These are phyloP conservation scores for Entomortierella parvispora DNA, from an alignment of 192 early-diverging fungal genomes.

Conservation along the genomic window DNA sequence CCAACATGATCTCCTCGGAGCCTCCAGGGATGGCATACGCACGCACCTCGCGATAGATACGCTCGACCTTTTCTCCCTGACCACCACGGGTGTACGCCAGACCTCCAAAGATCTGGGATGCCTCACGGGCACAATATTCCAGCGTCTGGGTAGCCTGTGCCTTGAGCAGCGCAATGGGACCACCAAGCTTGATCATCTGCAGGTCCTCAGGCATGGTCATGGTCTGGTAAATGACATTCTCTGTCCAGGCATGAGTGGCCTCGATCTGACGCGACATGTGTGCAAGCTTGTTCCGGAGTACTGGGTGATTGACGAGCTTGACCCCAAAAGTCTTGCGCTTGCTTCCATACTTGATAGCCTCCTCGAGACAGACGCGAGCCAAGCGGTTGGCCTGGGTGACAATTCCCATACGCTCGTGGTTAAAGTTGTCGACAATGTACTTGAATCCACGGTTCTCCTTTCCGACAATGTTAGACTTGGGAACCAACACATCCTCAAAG, in stretches of 20 bases:
- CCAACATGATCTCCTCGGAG: slow-evolving; percentile 92
- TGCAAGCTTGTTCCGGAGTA: slow-evolving; percentile 81
- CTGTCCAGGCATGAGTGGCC: slow-evolving; percentile 88
- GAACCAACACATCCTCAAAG: slow-evolving; percentile 89
- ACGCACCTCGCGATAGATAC: slow-evolving; percentile 87
- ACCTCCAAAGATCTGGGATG: slow-evolving; percentile 91
- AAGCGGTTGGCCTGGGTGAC: slow-evolving; percentile 85
- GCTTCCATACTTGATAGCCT: slow-evolving; percentile 82
- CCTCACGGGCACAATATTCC: slow-evolving; percentile 89
- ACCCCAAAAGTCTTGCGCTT: slow-evolving; percentile 90
- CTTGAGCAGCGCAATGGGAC: slow-evolving; percentile 87
- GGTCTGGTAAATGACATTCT: slow-evolving; percentile 78
- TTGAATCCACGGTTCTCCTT: slow-evolving; percentile 89
- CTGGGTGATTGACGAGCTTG: slow-evolving; percentile 86
- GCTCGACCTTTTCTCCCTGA: slow-evolving; percentile 80
- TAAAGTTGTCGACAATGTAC: slow-evolving; percentile 75
- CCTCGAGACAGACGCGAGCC: slow-evolving; percentile 88
- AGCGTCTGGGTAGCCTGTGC: slow-evolving; percentile 88
- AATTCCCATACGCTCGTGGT: slow-evolving; percentile 85
- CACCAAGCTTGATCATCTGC: slow-evolving; percentile 83
- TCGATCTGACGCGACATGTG: slow-evolving; percentile 88
- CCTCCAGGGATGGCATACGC: slow-evolving; percentile 89
- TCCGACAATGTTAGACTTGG: slow-evolving; percentile 84
- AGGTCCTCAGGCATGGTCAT: slow-evolving; percentile 71
- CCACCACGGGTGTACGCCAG: slow-evolving; percentile 81